phyloP scores from a whole-genome alignment of 2,329 filamentous ascomycete species.

The Aspergillus sp. region DNA sequence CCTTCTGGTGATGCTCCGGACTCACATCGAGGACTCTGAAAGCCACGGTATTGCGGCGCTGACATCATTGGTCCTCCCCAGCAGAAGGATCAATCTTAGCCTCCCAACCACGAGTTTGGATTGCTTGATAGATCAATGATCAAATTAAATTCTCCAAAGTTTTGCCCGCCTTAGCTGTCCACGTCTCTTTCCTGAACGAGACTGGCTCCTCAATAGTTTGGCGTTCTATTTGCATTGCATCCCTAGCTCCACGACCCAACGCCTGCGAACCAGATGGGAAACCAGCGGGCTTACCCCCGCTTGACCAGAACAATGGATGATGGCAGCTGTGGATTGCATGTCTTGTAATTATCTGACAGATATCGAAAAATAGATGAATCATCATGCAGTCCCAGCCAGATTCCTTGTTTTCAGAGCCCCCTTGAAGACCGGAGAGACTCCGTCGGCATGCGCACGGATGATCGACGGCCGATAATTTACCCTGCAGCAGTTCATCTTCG shows the following conservation, averaged over 20 bases:
- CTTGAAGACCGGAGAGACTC: conserved; percentile 3
- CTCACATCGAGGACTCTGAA: neutral
- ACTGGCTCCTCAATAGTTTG: conserved; percentile 25
- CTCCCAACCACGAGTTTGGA: conserved; percentile 19
- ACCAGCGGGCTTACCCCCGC: neutral
- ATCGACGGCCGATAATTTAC: conserved; percentile 21
- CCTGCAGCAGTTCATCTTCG: conserved; percentile 18
- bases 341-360: neutral
- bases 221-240: conserved; percentile 21
- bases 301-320: neutral
- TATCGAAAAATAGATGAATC: neutral
- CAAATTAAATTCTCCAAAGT: conserved; percentile 22
- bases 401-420: conserved; percentile 10
- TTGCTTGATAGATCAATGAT: neutral
- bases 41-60: neutral
- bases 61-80: conserved; percentile 23
- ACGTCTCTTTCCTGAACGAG: conserved; percentile 18
- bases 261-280: neutral
- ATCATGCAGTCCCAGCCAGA: neutral
- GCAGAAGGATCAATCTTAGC: conserved; percentile 17
- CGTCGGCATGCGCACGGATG: conserved; percentile 15
- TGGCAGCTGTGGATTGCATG: neutral
- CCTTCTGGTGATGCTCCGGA: neutral
- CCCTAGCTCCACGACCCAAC: conserved; percentile 9
- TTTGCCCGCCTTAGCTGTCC: conserved; percentile 9